Conservation (phyloP, 192 early-diverging fungal species). For the Glomus cerebriforme region DNA sequence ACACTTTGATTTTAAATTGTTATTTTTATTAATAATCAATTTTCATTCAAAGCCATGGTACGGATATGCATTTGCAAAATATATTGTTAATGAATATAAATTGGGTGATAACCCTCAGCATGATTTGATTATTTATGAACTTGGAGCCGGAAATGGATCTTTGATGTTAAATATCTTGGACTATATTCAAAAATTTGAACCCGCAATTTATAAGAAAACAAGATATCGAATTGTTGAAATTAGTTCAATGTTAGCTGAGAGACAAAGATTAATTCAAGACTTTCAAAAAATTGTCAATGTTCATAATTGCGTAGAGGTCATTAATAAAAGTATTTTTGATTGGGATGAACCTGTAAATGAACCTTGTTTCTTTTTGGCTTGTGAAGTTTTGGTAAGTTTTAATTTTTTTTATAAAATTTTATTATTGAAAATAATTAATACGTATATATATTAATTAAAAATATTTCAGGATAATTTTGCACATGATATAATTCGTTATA, state of each 20-base stretch:
- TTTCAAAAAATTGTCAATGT: slow-evolving; percentile 40
- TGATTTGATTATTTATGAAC: slow-evolving; percentile 88
- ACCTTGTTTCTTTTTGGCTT: slow-evolving; percentile 89
- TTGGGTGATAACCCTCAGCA: slow-evolving; percentile 56
- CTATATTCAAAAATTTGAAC: slow-evolving; percentile 75
- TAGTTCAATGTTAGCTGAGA: slow-evolving; percentile 74
- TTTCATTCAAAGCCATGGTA: slow-evolving; percentile 73
- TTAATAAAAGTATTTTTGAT: slow-evolving; percentile 93
- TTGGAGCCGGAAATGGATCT: slow-evolving; percentile 97
- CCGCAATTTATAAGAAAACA: slow-evolving; percentile 75
- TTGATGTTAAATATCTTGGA: slow-evolving; percentile 93
- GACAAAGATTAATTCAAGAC: slow-evolving; percentile 59
- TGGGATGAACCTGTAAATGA: slow-evolving; percentile 73
- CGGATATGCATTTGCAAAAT: slow-evolving; percentile 87
- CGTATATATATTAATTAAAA: slow-evolving; percentile 7
- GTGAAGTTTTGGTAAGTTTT: slow-evolving; percentile 88
- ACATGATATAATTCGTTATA: slow-evolving; percentile 93
- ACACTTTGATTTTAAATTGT: neutral
- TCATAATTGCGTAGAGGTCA: slow-evolving; percentile 70
- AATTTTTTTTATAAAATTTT: slow-evolving; percentile 1
- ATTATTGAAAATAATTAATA: neutral
- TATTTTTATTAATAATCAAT: slow-evolving; percentile 1
- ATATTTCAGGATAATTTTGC: slow-evolving; percentile 86
- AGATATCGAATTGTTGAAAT: slow-evolving; percentile 95
- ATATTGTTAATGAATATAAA: slow-evolving; percentile 81